Base-by-base conservation (phyloP, 768 basidiomycete genomes). In the Pulveroboletus sp. region DNA sequence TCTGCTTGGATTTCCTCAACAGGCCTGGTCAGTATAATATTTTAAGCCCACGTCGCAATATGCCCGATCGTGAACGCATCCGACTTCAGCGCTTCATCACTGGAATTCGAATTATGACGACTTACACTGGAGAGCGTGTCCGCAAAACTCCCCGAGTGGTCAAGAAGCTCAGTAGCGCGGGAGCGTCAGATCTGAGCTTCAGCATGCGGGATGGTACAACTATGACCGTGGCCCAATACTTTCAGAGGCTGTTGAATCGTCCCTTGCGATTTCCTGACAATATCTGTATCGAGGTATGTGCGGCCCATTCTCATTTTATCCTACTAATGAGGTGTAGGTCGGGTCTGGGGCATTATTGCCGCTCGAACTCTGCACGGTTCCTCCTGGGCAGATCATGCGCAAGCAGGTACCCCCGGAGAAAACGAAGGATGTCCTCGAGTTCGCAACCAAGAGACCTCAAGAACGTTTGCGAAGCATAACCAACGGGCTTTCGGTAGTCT, bases 351-450 rank as follows among this genome's bases (percentile, higher is more conserved):
- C 87, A 0, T 59, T 82, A 30, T 71, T 86, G 4, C 88, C 88
- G 0, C 63, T 90, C 0, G 88, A 90, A 56, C 63, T 81, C 2
- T 89, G 87, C 59, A 65, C 61, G 0, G 82, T 90, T 3, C 72
- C 76, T 0, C 61, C 73, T 0, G 87, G 86, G 0, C 88, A 90
- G 57, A 78, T 88, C 35, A 81, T 86, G 75, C 75, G 80, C 37
- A 86, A 84, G 55, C 81, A 86, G 43, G 71, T 91, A 0, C 85
- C 86, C 0, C 71, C 80, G 0, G 83, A 87, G 39, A 82, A 82
- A 58, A 82, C 82, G 0, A 77, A 75, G 44, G 73, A 76, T 1
- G 76, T 89, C 3, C 72, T 89, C 0, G 73, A 74, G 0, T 89
- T 90, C 52, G 76, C 88, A 0, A 86, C 83, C 0, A 82, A 80